Base-by-base conservation (phyloP, 495 filamentous ascomycete species). In the Polyplosphaeria fusca region DNA sequence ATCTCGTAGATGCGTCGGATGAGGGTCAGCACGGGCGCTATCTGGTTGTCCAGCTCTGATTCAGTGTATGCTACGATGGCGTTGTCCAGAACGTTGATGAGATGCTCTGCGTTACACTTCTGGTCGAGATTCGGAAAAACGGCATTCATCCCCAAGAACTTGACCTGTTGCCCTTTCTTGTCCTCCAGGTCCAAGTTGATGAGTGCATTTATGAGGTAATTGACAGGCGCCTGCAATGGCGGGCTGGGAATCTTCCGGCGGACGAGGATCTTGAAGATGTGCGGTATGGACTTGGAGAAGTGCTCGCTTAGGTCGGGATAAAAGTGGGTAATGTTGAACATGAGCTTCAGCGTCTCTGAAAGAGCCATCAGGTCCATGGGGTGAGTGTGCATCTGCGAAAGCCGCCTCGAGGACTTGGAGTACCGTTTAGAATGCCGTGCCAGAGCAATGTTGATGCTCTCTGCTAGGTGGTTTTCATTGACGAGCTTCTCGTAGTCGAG, bases 271-370 rank as follows among this genome's bases (percentile, higher is more conserved):
- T 82, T 85, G 55, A 93, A 74, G 12, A 98, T 82, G 50, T 80
- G 77, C 2, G 84, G 80, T 27, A 95, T 78, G 0, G 87, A 83
- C 14, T 76, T 70, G 0, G 82, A 79, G 67, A 95, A 95, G 0
- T 75, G 69, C 18, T 66, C 68, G 20, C 75, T 66, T 12, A 84
- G 74, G 47, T 82, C 74, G 0, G 84, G 81, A 63, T 82, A 85
- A 60, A 85, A 81, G 66, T 89, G 83, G 4, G 83, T 85, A 35
- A 96, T 72, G 69, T 96, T 96, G 74, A 94, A 98, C 5, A 95
- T 71, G 39, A 98, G 76, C 66, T 96, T 96, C 12, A 94, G 72
- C 1, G 85, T 89, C 66, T 98, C 94, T 0, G 75, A 79, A 3
- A 98, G 74, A 5, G 90, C 91, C 77, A 92, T 80, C 57, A 84